These are phyloP conservation scores for Colletotrichum limetticola DNA, from an alignment of 2,329 filamentous ascomycete species.

Conservation along the genomic window DNA sequence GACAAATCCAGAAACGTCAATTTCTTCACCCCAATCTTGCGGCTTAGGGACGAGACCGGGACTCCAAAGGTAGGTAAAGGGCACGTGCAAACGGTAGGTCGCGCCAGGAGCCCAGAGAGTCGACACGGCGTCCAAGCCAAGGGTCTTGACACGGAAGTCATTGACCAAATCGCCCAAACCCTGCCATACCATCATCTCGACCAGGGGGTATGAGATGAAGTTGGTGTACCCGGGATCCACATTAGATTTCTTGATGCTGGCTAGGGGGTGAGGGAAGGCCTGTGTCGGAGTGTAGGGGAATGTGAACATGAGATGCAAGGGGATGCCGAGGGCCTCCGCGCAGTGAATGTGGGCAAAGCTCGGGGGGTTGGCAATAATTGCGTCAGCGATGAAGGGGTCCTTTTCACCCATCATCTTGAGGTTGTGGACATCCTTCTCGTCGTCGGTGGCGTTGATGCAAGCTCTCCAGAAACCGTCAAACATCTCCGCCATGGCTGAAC, in stretches of 20 bases:
- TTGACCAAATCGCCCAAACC: slow-evolving; percentile 85
- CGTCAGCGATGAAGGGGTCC: slow-evolving; percentile 74
- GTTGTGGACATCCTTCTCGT: slow-evolving; percentile 70
- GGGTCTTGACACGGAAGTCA: slow-evolving; percentile 74
- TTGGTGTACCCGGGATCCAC: slow-evolving; percentile 80
- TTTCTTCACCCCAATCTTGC: slow-evolving; percentile 73
- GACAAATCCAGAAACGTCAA: slow-evolving; percentile 82
- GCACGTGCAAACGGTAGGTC: slow-evolving; percentile 78
- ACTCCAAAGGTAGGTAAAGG: slow-evolving; percentile 80
- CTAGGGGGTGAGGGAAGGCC: slow-evolving; percentile 80
- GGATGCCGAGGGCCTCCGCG: slow-evolving; percentile 81
- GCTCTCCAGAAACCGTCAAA: slow-evolving; percentile 86
- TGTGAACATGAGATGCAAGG: slow-evolving; percentile 89
- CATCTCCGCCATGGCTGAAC: slow-evolving; percentile 82
- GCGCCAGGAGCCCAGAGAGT: slow-evolving; percentile 82
- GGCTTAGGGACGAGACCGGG: slow-evolving; percentile 75
- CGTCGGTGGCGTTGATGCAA: slow-evolving; percentile 79
- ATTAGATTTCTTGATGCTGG: slow-evolving; percentile 78
- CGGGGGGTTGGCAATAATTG: slow-evolving; percentile 87
- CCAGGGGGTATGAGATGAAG: slow-evolving; percentile 82
- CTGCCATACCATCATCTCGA: slow-evolving; percentile 93
- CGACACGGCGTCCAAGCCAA: slow-evolving; percentile 78
- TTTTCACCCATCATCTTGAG: slow-evolving; percentile 73
- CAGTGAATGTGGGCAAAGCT: slow-evolving; percentile 84
- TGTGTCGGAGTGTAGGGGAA: slow-evolving; percentile 83